Evolutionary conservation across 108 stramenopile species (phyloP).

Genomic region (Nitzschia putrida): DNA sequence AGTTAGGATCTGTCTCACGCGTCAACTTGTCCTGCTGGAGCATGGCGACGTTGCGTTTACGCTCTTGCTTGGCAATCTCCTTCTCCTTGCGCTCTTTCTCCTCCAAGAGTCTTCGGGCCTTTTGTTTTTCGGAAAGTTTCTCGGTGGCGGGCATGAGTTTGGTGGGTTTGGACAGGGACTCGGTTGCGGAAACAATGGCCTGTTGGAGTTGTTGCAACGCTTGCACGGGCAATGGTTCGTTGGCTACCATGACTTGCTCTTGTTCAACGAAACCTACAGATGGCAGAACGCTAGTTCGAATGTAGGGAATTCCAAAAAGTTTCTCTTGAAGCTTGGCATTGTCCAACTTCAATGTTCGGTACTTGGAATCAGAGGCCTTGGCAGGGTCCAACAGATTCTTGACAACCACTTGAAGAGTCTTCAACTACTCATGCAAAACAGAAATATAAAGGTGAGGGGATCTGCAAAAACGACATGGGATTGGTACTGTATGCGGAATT

Average conservation of each 20-base stretch:
- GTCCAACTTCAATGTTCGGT: conserved; percentile 51
- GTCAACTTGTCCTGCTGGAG: conserved; percentile 66
- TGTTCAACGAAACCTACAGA: conserved; percentile 40
- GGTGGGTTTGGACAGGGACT: background rate
- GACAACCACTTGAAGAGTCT: conserved; percentile 55
- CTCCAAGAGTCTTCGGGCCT: conserved; percentile 61
- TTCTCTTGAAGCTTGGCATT: conserved; percentile 51
- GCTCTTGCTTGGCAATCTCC: conserved; percentile 47
- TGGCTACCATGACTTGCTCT: background rate
- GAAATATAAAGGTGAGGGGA: background rate
- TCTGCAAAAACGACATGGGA: background rate
- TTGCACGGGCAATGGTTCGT: background rate
- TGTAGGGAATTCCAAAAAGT: conserved; percentile 17
- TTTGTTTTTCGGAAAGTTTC: conserved; percentile 73
- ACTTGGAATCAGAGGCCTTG: conserved; percentile 56
- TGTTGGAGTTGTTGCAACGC: conserved; percentile 6
- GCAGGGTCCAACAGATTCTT: conserved; percentile 64
- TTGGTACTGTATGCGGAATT: background rate
- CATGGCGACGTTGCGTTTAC: conserved; percentile 39
- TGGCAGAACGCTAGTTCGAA: conserved; percentile 41
- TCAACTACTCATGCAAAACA: conserved; percentile 49
- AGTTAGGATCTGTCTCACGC: conserved; percentile 69
- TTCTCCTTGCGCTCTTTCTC: conserved; percentile 52
- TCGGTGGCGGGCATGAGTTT: conserved; percentile 5
- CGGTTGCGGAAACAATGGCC: conserved; percentile 16